Conservation (phyloP, 1,284 basidiomycete genomes). For the Puccinia hordei region DNA sequence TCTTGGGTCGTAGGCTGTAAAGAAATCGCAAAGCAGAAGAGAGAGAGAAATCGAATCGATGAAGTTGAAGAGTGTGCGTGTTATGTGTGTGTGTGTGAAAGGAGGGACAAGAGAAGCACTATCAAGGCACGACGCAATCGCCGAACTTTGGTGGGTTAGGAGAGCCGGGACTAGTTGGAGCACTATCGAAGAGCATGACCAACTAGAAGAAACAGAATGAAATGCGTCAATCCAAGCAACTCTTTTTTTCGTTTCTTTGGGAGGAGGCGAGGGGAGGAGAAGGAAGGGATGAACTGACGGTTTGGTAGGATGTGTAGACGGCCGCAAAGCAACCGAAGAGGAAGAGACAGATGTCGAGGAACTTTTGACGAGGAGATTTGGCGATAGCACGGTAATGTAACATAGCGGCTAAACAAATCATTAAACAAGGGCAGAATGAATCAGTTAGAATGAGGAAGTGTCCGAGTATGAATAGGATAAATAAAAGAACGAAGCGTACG, state of each 20-base stretch:
- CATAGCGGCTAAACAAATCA: constrained; percentile 30
- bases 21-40: too few relatives aligned
- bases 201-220: background rate
- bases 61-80: too few relatives aligned
- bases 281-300: constrained; percentile 63
- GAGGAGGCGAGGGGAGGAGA: constrained; percentile 58
- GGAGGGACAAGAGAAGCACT: background rate
- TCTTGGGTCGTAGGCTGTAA: too few relatives aligned
- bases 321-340: constrained; percentile 81
- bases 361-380: constrained; percentile 70
- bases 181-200: background rate
- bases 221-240: background rate
- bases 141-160: background rate
- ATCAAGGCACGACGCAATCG: background rate
- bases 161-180: background rate
- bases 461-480: background rate
- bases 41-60: too few relatives aligned
- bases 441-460: too few relatives aligned
- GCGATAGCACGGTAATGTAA: constrained; percentile 64
- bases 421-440: too few relatives aligned
- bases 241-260: background rate
- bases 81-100: too few relatives aligned
- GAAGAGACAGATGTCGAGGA: constrained; percentile 75
- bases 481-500: constrained; percentile 45
- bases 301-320: constrained; percentile 79